Evolutionary conservation across 768 basidiomycete species (phyloP).

Genomic region (Suillus bovinus): DNA sequence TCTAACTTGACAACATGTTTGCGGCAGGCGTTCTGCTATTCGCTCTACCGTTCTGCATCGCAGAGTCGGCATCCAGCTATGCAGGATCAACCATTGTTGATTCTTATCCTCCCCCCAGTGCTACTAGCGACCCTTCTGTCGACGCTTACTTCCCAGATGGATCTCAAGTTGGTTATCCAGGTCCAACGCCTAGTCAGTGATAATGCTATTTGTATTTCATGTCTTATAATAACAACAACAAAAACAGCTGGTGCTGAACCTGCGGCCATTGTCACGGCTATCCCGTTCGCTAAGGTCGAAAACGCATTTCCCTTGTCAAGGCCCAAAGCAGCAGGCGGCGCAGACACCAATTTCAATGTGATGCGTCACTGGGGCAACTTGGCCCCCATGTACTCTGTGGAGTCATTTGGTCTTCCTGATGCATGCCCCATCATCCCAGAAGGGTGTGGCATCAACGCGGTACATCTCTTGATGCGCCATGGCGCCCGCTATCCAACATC

Average conservation of each 20-base stretch:
- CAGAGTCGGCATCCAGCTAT: constrained; percentile 35
- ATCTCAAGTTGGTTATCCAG: constrained; percentile 45
- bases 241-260: constrained; percentile 45
- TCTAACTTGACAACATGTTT: constrained; percentile 3
- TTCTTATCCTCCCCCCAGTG: constrained; percentile 42
- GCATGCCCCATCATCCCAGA: constrained; percentile 47
- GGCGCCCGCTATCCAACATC: constrained; percentile 44
- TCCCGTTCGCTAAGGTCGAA: constrained; percentile 37
- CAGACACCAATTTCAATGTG: constrained; percentile 42
- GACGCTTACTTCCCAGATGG: constrained; percentile 43
- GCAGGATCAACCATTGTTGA: constrained; percentile 44
- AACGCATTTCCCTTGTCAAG: constrained; percentile 44
- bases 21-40: constrained; percentile 8
- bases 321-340: constrained; percentile 36
- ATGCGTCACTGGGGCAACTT: constrained; percentile 49
- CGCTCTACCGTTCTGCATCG: constrained; percentile 7
- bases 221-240: neutral
- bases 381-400: constrained; percentile 51
- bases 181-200: constrained; percentile 48
- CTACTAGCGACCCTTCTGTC: constrained; percentile 32
- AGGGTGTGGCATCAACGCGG: constrained; percentile 47
- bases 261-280: constrained; percentile 43
- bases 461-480: constrained; percentile 42
- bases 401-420: constrained; percentile 51
- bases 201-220: neutral